Percentiles rank a stretch among this genome's conserved stretches.
These are phyloP conservation scores for Tetradesmus lagerheimii DNA, from an alignment of 139 green algal genomes.

Conservation along the genomic window DNA sequence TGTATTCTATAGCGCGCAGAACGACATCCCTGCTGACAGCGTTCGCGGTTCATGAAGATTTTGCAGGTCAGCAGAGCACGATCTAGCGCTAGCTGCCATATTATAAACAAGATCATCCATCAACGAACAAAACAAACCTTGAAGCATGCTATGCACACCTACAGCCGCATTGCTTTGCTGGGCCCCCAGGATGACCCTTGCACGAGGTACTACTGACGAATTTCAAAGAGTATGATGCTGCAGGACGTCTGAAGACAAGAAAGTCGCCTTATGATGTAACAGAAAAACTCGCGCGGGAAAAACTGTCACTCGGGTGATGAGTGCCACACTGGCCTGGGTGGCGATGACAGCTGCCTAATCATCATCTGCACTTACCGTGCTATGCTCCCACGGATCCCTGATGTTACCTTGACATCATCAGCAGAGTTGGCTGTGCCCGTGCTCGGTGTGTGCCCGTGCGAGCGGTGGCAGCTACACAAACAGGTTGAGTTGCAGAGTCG, in stretches of 20 bases:
- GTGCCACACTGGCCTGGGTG: not conserved
- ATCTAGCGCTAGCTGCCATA: no score
- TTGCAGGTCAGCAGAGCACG: no score
- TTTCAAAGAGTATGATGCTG: not conserved
- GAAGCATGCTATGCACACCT: not conserved
- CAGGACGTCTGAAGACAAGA: no score
- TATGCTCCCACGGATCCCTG: not conserved
- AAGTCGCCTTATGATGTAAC: not conserved
- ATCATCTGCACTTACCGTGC: not conserved
- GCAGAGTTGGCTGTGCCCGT: not conserved
- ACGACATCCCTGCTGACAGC: not conserved
- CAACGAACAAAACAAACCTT: no score
- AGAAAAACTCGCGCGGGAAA: not conserved
- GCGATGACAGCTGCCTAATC: not conserved
- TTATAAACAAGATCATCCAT: no score
- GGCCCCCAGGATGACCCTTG: no score
- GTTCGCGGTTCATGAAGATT: no score
- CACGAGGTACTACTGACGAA: not conserved
- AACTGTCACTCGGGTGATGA: not conserved
- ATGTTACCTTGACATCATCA: not conserved
- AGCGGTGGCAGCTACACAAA: not conserved
- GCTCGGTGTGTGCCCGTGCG: not conserved
- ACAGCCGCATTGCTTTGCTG: not conserved
- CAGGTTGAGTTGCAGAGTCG: not conserved
- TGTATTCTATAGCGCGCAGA: no score